A percentile compares a stretch with the other conserved stretches of the same genome.
Evolutionary conservation across 2,329 filamentous ascomycete species (phyloP).

Genomic region (Akanthomyces lecanii): DNA sequence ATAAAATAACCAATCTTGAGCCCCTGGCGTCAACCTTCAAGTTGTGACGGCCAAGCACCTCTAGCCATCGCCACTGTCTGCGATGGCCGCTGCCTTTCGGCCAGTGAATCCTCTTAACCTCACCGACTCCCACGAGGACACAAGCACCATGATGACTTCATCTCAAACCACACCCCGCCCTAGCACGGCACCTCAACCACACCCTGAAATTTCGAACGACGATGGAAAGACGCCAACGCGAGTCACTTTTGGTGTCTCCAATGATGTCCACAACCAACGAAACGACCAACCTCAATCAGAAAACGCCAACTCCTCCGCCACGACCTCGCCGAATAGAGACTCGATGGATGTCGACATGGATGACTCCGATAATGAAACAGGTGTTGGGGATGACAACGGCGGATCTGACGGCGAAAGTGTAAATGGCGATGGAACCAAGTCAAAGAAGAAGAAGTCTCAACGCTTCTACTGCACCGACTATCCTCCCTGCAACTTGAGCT

Average conservation of each 20-base stretch:
- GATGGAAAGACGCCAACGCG: constrained; percentile 61
- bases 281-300: constrained; percentile 2
- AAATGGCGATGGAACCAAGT: constrained; percentile 60
- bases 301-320: constrained; percentile 38
- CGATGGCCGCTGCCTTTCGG: constrained; percentile 47
- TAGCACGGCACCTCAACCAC: constrained; percentile 33
- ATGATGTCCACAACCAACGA: constrained; percentile 46
- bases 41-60: neutral
- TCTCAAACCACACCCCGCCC: constrained; percentile 33
- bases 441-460: constrained; percentile 95
- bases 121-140: constrained; percentile 22
- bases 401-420: constrained; percentile 64
- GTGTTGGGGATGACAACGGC: constrained; percentile 41
- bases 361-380: constrained; percentile 63
- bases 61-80: constrained; percentile 4
- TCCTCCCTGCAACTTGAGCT: constrained; percentile 88
- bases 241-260: constrained; percentile 43
- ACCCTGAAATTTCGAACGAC: constrained; percentile 31
- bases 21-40: neutral
- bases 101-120: constrained; percentile 42
- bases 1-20: neutral
- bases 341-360: constrained; percentile 74
- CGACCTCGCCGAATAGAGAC: constrained; percentile 45
- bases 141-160: constrained; percentile 33
- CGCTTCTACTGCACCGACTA: constrained; percentile 95